These are phyloP conservation scores for Fabrea salina DNA, from an alignment of 169 alveolate species.

Conservation along the genomic window DNA sequence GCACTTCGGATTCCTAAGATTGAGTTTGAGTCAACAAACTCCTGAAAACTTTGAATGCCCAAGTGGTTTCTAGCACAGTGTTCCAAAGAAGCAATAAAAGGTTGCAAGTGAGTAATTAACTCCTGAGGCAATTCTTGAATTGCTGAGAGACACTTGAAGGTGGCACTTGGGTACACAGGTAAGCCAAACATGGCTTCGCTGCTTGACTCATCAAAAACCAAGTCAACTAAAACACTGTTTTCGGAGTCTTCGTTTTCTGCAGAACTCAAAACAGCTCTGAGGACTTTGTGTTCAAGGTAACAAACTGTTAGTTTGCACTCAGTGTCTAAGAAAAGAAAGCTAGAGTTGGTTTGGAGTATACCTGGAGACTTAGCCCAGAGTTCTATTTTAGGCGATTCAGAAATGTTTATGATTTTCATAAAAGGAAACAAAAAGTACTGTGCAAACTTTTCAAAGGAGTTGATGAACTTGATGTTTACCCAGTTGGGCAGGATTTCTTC, in stretches of 20 bases:
- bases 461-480: background rate
- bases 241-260: slow-evolving; percentile 12
- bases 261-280: background rate
- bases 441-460: background rate
- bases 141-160: no score
- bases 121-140: no score
- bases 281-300: background rate
- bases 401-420: background rate
- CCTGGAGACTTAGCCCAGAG: background rate
- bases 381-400: slow-evolving; percentile 17
- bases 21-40: no score
- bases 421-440: slow-evolving; percentile 2
- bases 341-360: background rate
- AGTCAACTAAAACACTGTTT: slow-evolving; percentile 8
- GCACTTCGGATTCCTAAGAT: no score
- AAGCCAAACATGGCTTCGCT: no score
- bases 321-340: background rate
- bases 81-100: no score
- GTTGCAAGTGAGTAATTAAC: no score
- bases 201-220: slow-evolving; percentile 28
- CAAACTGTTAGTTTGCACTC: background rate
- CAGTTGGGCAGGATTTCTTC: slow-evolving; percentile 1
- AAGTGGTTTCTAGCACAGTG: no score
- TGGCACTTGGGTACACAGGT: no score
- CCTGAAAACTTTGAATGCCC: no score